Evolutionary conservation across 2,329 filamentous ascomycete species (phyloP).

Genomic region (Emergomyces pasteurianus): DNA sequence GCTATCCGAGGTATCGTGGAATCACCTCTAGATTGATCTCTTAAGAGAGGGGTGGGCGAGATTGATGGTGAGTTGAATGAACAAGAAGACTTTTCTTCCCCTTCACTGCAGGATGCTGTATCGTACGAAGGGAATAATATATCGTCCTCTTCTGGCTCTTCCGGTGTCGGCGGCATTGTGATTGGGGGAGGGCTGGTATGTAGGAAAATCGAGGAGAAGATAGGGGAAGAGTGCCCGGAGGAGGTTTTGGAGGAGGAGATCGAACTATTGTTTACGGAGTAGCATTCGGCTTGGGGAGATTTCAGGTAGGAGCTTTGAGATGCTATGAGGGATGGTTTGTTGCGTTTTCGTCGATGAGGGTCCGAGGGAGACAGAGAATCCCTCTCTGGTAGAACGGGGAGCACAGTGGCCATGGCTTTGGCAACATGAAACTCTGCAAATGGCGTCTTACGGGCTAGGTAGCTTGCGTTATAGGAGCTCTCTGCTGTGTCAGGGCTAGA

Average conservation of each 20-base stretch:
- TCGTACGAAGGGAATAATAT: conserved; percentile 37
- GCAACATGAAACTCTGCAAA: background rate
- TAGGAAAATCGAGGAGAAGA: conserved; percentile 19
- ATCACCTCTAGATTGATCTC: background rate
- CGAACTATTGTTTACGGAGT: conserved; percentile 9
- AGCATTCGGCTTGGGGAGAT: background rate
- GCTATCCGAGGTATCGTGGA: background rate
- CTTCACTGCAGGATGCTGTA: conserved; percentile 12
- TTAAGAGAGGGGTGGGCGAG: conserved; percentile 2
- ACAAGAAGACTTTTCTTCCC: conserved; percentile 9
- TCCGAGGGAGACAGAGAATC: conserved; percentile 22
- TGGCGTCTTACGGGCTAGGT: background rate
- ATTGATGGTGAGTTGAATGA: conserved; percentile 12
- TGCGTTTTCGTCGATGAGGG: conserved; percentile 13
- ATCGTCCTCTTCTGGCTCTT: conserved; percentile 19
- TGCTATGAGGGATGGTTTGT: background rate
- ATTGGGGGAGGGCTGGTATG: conserved; percentile 21
- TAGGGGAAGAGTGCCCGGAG: conserved; percentile 28
- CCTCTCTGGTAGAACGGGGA: conserved; percentile 21
- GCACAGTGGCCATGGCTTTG: conserved; percentile 23
- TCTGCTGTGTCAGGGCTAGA: background rate
- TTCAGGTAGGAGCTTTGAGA: conserved; percentile 15
- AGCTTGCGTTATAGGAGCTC: background rate
- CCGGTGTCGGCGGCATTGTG: conserved; percentile 19
- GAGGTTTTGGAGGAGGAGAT: conserved; percentile 24